These are phyloP conservation scores for Tulasnella sp. DNA, from an alignment of 768 basidiomycete species.

Conservation along the genomic window DNA sequence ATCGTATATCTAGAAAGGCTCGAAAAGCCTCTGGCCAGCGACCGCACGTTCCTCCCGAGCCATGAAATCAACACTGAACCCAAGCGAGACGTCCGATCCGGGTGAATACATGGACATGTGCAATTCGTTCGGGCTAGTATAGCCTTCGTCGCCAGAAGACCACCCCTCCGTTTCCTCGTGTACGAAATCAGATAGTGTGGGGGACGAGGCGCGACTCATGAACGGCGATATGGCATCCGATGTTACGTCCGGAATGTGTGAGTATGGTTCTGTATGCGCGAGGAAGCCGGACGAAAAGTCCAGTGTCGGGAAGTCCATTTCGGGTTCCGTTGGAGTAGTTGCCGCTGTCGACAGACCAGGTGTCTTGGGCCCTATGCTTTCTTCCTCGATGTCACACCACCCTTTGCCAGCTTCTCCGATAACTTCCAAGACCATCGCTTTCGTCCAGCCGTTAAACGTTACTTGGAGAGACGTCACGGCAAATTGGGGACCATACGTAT, in stretches of 20 bases:
- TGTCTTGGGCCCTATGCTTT: conserved; percentile 24
- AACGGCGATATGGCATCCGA: neutral
- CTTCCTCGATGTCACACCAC: conserved; percentile 66
- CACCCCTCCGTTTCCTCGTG: neutral
- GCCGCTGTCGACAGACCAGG: conserved; percentile 17
- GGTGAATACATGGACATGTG: neutral
- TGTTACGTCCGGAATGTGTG: neutral
- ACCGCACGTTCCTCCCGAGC: neutral
- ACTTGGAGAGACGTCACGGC: conserved; percentile 52
- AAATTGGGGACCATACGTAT: conserved; percentile 48
- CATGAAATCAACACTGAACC: conserved; percentile 8
- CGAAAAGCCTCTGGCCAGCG: neutral
- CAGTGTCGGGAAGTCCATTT: conserved; percentile 56
- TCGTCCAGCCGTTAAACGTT: conserved; percentile 63
- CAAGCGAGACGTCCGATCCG: neutral
- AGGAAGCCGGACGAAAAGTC: conserved; percentile 50
- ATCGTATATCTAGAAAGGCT: neutral
- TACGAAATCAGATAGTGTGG: neutral
- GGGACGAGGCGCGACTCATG: neutral
- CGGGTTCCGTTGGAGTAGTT: conserved; percentile 13
- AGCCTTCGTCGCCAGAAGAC: neutral
- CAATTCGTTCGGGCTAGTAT: neutral
- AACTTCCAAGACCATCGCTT: conserved; percentile 47
- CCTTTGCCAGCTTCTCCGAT: conserved; percentile 59
- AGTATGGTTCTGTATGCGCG: conserved; percentile 19